Evolutionary conservation across 2,329 filamentous ascomycete species (phyloP), one percentile per base, ranked within the genome.

Genomic region (Trichocomaceae sp.): DNA sequence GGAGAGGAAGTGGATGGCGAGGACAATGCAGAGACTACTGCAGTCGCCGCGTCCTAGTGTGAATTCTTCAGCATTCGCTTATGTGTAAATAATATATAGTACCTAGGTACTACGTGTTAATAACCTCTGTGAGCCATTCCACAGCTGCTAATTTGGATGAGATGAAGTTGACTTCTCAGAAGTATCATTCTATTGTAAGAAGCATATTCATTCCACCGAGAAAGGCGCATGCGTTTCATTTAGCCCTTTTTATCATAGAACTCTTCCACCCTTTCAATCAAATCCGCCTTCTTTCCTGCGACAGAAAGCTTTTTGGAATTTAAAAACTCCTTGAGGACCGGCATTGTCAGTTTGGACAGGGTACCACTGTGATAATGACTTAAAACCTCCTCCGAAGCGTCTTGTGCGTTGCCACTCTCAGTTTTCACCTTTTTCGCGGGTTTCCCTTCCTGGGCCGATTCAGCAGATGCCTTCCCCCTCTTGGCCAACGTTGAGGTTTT

Each of bases 1-100:
- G 79, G 77, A 0, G 77, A 79, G 59, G 78, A 79, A 47, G 71
- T 77, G 17, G 75, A 71, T 58, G 72, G 73, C 19, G 75, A 76
- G 29, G 76, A 77, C 13, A 74, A 73, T n/a, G 69, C 66, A 19
- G 69, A 66, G 13, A 60, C 23, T 47, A 22, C 44, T 29, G 19
- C 20, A 15, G 26, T 29, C 15, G 26, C 19, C 15, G 49, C 41
- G 5, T 31, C 37, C 10, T 51, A 51, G 22, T 31, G 19, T 42
- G 31, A 35, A 35, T 29, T 2, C 31, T 15, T 35, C 5, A 13
- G 31, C 13, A 22, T 8, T 22, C 12, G 10, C 39, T 22, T 42
- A 1, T 9, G 22, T 42, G 39, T 42, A 42, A 26, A 26, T 26
- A 26, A 41, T 29, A 29, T 35, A 35, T 33, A 33, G 12, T 33